A percentile compares a stretch with the other conserved stretches of the same genome.
Evolutionary conservation across 2,329 filamentous ascomycete genomes (phyloP).

Genomic region (Periconia macrospinosa): DNA sequence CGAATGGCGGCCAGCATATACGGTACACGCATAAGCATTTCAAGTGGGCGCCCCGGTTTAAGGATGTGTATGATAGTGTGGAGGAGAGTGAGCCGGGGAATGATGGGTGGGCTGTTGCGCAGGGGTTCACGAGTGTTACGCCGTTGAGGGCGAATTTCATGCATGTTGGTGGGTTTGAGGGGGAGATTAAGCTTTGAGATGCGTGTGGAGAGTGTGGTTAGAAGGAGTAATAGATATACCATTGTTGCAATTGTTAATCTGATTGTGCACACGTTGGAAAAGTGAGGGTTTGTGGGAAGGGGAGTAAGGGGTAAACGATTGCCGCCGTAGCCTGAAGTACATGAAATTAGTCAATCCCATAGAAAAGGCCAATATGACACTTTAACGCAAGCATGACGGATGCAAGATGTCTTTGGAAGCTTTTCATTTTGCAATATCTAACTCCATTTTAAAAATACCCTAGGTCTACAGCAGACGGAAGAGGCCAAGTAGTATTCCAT

Average conservation of each 20-base stretch:
- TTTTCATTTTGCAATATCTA: too few relatives aligned
- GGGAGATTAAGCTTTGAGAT: conserved; percentile 4
- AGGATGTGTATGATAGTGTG: conserved; percentile 86
- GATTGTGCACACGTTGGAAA: neutral
- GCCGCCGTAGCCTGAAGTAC: too few relatives aligned
- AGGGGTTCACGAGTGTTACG: conserved; percentile 87
- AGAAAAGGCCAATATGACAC: too few relatives aligned
- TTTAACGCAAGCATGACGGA: too few relatives aligned
- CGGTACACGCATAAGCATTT: conserved; percentile 81
- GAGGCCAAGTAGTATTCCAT: too few relatives aligned
- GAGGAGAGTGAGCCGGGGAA: conserved; percentile 76
- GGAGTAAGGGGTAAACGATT: too few relatives aligned
- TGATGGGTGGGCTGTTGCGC: conserved; percentile 90
- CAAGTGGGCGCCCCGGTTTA: conserved; percentile 89
- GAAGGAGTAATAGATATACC: neutral
- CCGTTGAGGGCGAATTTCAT: conserved; percentile 92
- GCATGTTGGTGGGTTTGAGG: conserved; percentile 51
- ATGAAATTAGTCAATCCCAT: too few relatives aligned
- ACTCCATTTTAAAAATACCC: too few relatives aligned
- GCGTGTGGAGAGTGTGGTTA: too few relatives aligned
- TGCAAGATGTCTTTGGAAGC: too few relatives aligned
- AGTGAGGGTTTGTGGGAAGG: too few relatives aligned
- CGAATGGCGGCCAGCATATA: conserved; percentile 34
- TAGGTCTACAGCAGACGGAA: too few relatives aligned
- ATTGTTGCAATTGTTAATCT: neutral